phyloP scores from a whole-genome alignment of 148 eudicot genomes.

The Polygonum aviculare region DNA sequence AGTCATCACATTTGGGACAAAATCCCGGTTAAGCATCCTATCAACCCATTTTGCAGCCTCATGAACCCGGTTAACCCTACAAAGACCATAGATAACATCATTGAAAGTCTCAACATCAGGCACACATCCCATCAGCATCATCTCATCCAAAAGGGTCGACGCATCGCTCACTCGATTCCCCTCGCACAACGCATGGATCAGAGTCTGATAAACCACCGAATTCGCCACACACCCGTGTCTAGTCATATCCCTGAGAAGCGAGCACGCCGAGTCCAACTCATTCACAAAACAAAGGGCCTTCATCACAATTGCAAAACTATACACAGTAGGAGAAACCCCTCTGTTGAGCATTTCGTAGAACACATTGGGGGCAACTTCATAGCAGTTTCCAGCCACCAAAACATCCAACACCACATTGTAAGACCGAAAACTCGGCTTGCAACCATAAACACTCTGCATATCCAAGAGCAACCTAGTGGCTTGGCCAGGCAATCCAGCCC shows the following conservation, averaged over 20 bases:
- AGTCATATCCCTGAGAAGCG: constrained; percentile 86
- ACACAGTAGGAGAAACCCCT: constrained; percentile 73
- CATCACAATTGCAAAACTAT: constrained; percentile 68
- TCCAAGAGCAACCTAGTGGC: constrained; percentile 85
- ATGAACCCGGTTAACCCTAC: constrained; percentile 48
- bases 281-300: constrained; percentile 64
- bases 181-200: constrained; percentile 64
- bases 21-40: constrained; percentile 71
- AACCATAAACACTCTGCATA: constrained; percentile 56
- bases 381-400: constrained; percentile 64
- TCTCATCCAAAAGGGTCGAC: constrained; percentile 66
- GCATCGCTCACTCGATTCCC: constrained; percentile 62
- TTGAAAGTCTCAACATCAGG: constrained; percentile 89
- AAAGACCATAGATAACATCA: constrained; percentile 69
- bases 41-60: constrained; percentile 86
- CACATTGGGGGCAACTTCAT: constrained; percentile 63
- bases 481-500: constrained; percentile 81
- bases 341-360: constrained; percentile 80
- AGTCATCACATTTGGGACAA: constrained; percentile 53
- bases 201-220: constrained; percentile 71
- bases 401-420: constrained; percentile 81
- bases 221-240: constrained; percentile 92
- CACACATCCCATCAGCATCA: constrained; percentile 83
- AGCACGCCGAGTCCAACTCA: constrained; percentile 71
- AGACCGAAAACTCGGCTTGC: constrained; percentile 58